Conservation (phyloP, 1,139 yeast species). For the Zygotorulaspora mrakii region DNA sequence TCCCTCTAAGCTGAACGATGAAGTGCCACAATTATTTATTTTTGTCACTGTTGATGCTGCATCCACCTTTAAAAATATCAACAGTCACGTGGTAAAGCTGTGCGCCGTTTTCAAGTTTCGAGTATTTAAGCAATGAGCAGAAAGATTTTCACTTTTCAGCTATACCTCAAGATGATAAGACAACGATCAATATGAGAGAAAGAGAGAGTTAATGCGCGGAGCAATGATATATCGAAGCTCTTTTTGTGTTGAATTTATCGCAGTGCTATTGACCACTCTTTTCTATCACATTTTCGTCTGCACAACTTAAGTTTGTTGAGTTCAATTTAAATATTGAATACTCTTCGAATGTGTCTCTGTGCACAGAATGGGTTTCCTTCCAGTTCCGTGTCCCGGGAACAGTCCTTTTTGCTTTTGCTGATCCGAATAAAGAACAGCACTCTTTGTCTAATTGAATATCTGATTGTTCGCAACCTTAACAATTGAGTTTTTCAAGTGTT, state of each 20-base stretch:
- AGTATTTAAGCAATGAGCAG: background rate
- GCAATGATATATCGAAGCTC: background rate
- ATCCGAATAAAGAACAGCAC: conserved; percentile 1
- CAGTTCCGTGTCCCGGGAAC: conserved; percentile 12
- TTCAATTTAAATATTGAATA: conserved; percentile 20
- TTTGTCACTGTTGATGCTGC: too few species aligned
- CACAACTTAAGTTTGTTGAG: conserved; percentile 44
- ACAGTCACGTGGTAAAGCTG: too few species aligned
- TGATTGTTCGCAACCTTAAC: too few species aligned
- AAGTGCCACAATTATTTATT: too few species aligned
- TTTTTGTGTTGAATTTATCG: background rate
- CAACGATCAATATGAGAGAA: background rate
- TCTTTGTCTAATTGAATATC: too few species aligned
- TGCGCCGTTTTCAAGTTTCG: background rate
- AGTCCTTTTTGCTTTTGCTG: conserved; percentile 2
- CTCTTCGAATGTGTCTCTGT: conserved; percentile 45
- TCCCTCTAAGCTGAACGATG: too few species aligned
- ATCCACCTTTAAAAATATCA: too few species aligned
- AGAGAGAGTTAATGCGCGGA: background rate
- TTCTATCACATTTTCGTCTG: conserved; percentile 20
- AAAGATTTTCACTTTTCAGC: background rate
- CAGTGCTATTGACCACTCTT: conserved; percentile 1
- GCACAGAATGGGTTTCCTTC: conserved; percentile 34
- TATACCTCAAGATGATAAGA: background rate
- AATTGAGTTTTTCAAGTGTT: conserved; percentile 8